Percentiles rank a stretch among this genome's conserved stretches.
phyloP scores from a whole-genome alignment of 306 rosid genomes.

The Nissolia schottii region DNA sequence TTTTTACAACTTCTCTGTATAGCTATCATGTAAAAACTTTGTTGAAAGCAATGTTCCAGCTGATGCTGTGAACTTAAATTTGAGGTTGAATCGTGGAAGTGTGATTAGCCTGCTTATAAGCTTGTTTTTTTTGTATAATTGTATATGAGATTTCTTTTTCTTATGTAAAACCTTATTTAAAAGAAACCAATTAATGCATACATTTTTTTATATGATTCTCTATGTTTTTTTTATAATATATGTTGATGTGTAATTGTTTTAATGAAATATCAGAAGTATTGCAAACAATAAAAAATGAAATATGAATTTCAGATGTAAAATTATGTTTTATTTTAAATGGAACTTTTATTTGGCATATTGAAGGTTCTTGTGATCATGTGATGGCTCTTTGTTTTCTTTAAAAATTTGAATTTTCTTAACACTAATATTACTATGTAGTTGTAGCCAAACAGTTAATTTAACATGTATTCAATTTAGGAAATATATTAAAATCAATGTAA shows the following conservation, averaged over 20 bases:
- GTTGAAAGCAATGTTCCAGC: not conserved
- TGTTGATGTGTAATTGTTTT: not conserved
- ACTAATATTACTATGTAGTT: not conserved
- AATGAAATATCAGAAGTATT: not conserved
- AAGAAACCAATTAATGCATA: not conserved
- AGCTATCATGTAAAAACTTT: not conserved
- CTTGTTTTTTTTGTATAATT: not conserved
- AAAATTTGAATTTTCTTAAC: not conserved
- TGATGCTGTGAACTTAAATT: slow-evolving; percentile 1
- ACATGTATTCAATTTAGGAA: not conserved
- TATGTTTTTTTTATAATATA: not conserved
- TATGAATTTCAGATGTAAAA: not conserved
- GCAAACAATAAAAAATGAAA: not conserved
- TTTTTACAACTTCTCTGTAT: not conserved
- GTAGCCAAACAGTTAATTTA: not conserved
- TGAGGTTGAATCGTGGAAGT: slow-evolving; percentile 1
- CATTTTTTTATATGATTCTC: not conserved
- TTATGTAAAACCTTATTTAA: not conserved
- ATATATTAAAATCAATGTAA: not conserved
- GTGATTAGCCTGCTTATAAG: not conserved
- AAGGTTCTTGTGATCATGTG: not conserved
- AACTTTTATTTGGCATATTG: slow-evolving; percentile 10
- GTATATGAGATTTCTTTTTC: not conserved
- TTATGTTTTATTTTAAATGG: not conserved
- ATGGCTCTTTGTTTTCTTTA: not conserved